Base-by-base conservation (phyloP, 176 grass and related monocot species). In the Lolium rigidum region DNA sequence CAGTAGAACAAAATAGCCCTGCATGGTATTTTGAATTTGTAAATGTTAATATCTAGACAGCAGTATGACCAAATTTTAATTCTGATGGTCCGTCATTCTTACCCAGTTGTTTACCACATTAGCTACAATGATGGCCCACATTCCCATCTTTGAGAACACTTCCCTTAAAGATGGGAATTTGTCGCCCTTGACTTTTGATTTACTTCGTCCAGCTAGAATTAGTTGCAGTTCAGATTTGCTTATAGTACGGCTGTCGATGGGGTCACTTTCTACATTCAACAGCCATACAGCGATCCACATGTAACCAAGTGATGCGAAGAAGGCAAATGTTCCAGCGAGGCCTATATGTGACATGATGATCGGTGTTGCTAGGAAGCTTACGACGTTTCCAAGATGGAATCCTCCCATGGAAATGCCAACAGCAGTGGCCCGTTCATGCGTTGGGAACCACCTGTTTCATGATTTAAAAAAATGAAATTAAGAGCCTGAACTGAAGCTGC, bases 61-160 rank as follows among this genome's bases (percentile, higher is more conserved):
- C 24, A 24, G 1, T 74, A 21, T 17, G 11, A 28, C 18, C 4
- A 57, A 90, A 84, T 2, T 58, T 25, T 4, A 39, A 28, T 51
- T 56, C 16, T 76, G 7, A 20, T 31, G 15, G 35, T 47, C 60
- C 12, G 54, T 74, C 61, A 84, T 56, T 59, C 89, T 90, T 94
- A 98, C 96, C 96, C 96, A 98, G 81, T 98, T 98, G 78, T 98
- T 98, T 71, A 94, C 85, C n/a, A 98, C 70, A 87, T 98, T 98
- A 41, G 96, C 96, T 80, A 98, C 47, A 81, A 95, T 83, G 73
- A 93, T 83, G 59, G 96, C 93, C 91, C 84, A 95, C 68, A 93
- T 92, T 39, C 89, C 78, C n/a, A 72, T 75, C 85, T 67, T 95
- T 0, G 96, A 98, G n/a, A 95, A 80, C 75, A 98, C 58, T 86